Evolutionary conservation across 2,329 filamentous ascomycete genomes (phyloP).

Genomic region (Neocatenulostroma microsporum): DNA sequence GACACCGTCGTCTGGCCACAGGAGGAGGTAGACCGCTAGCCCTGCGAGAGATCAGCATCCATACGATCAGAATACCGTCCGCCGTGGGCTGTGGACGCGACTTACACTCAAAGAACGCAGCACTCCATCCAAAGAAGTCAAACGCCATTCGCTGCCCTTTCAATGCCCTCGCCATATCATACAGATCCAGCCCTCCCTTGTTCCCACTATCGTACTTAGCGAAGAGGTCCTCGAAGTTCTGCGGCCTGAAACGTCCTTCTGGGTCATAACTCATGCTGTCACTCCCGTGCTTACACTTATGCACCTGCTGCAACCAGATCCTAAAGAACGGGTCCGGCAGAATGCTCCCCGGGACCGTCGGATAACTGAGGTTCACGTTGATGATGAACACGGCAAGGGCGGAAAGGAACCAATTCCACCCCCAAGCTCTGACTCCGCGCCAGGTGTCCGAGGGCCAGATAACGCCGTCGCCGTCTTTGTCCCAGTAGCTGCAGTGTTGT

Average conservation of each 20-base stretch:
- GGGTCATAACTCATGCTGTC: constrained; percentile 38
- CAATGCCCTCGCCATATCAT: constrained; percentile 33
- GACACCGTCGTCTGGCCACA: constrained; percentile 49
- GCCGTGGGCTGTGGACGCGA: no score
- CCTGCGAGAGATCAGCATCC: constrained; percentile 22
- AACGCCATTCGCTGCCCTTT: constrained; percentile 35
- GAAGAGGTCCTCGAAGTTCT: constrained; percentile 44
- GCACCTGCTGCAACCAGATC: constrained; percentile 34
- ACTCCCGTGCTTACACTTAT: constrained; percentile 39
- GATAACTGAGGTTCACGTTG: constrained; percentile 44
- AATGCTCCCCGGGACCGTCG: constrained; percentile 32
- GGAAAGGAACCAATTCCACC: constrained; percentile 39
- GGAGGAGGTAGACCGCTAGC: constrained; percentile 45
- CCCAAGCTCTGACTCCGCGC: constrained; percentile 38
- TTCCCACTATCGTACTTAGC: constrained; percentile 36
- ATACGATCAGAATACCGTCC: neutral
- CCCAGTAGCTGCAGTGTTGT: constrained; percentile 49
- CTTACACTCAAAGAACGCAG: constrained; percentile 38
- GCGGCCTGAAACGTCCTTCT: constrained; percentile 40
- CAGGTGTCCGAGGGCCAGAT: constrained; percentile 49
- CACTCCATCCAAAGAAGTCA: constrained; percentile 43
- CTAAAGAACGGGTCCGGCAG: constrained; percentile 41
- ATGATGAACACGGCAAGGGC: constrained; percentile 42
- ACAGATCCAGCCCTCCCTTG: constrained; percentile 33
- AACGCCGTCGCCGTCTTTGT: constrained; percentile 44